Conservation (phyloP, 2,329 filamentous ascomycete species). For the Claviceps sp. region DNA sequence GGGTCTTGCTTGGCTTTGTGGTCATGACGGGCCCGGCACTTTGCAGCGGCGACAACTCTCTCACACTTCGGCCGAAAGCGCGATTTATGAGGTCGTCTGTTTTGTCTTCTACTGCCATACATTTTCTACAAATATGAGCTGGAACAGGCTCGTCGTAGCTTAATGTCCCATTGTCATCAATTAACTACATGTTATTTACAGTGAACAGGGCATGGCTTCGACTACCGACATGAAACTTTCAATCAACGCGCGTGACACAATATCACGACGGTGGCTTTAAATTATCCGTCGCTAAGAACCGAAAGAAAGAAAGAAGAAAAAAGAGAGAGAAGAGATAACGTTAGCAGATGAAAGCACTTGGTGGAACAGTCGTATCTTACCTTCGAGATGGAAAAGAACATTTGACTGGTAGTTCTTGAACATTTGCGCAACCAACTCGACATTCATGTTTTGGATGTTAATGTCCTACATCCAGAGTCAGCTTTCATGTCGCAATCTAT, state of each 20-base stretch:
- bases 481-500: neutral
- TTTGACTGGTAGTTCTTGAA: slow-evolving; percentile 99
- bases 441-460: slow-evolving; percentile 98
- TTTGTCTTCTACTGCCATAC: neutral
- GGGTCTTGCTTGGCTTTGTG: slow-evolving; percentile 1
- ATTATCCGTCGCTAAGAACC: slow-evolving; percentile 60
- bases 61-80: too few relatives aligned
- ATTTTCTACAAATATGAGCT: neutral
- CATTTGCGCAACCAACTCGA: slow-evolving; percentile 96
- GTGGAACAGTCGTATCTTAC: slow-evolving; percentile 31
- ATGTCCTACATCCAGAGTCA: slow-evolving; percentile 53
- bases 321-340: neutral
- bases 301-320: neutral
- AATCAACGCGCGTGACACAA: neutral
- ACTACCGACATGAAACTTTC: neutral
- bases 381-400: slow-evolving; percentile 92
- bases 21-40: neutral
- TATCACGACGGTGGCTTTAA: slow-evolving; percentile 62
- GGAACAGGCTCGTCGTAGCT: neutral
- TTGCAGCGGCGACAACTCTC: neutral
- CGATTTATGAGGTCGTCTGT: neutral
- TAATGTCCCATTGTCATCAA: neutral
- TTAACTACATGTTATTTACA: neutral
- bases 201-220: neutral
- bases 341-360: neutral